Evolutionary conservation across 495 filamentous ascomycete species (phyloP).

Genomic region (Podospora fimiseda): DNA sequence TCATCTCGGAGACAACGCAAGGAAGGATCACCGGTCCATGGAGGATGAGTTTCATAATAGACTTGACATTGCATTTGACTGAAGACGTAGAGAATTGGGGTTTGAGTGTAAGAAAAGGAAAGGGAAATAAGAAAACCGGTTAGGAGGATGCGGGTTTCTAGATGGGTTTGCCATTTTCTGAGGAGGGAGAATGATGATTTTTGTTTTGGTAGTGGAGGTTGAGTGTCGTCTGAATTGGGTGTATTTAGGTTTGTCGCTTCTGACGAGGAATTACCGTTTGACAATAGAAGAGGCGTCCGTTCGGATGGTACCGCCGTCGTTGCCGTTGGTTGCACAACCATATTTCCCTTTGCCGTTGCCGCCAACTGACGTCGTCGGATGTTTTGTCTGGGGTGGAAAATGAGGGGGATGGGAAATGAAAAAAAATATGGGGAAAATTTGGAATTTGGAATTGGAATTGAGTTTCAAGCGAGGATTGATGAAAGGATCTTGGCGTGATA

Average conservation of each 20-base stretch:
- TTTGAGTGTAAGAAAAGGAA: slow-evolving; percentile 53
- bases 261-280: no score
- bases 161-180: no score
- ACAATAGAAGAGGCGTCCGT: neutral
- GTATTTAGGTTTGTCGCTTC: no score
- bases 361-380: neutral
- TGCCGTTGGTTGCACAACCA: neutral
- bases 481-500: no score
- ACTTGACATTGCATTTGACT: slow-evolving; percentile 53
- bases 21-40: slow-evolving; percentile 21
- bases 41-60: slow-evolving; percentile 44
- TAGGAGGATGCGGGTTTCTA: slow-evolving; percentile 42
- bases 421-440: no score
- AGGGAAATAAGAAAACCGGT: slow-evolving; percentile 50
- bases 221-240: no score
- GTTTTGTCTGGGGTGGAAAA: neutral
- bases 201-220: neutral
- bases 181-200: neutral
- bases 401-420: no score
- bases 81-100: slow-evolving; percentile 55
- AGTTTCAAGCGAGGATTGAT: no score
- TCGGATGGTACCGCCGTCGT: neutral
- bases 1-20: slow-evolving; percentile 42
- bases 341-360: no score
- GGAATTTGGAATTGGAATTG: no score